A percentile compares a stretch with the other conserved stretches of the same genome.
Conservation (phyloP, 257 asterid genomes). For the Gentiana macrophylla region DNA sequence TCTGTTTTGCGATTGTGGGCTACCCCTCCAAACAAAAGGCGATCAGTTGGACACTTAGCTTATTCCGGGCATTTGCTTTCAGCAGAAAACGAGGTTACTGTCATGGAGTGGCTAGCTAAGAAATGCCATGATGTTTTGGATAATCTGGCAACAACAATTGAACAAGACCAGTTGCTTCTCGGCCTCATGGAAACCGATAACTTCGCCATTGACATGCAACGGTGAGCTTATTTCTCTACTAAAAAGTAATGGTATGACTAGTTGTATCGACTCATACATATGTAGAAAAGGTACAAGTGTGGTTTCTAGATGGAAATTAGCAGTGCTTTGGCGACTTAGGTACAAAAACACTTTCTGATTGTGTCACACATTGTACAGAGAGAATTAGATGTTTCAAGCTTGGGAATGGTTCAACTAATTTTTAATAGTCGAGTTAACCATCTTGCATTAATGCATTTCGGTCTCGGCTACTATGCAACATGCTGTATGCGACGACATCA, state of each 20-base stretch:
- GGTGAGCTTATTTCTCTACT: constrained; percentile 36
- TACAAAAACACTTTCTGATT: constrained; percentile 48
- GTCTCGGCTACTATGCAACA: too few species aligned
- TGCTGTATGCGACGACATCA: too few species aligned
- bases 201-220: constrained; percentile 6
- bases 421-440: too few species aligned
- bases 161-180: constrained; percentile 45
- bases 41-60: constrained; percentile 41
- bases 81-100: constrained; percentile 43
- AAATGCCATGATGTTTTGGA: constrained; percentile 34
- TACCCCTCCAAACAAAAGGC: constrained; percentile 44
- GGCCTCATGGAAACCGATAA: constrained; percentile 13
- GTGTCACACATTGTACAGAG: constrained; percentile 34
- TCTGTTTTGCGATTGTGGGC: constrained; percentile 75
- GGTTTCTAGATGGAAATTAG: constrained; percentile 47
- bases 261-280: neutral
- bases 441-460: too few species aligned
- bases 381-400: neutral
- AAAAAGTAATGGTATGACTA: constrained; percentile 12
- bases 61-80: constrained; percentile 54
- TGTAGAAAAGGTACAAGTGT: constrained; percentile 27
- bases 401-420: neutral
- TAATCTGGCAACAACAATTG: constrained; percentile 34
- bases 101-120: constrained; percentile 36
- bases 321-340: constrained; percentile 50